Evolutionary conservation across 768 basidiomycete species (phyloP).

Genomic region (Mycena alexandri): DNA sequence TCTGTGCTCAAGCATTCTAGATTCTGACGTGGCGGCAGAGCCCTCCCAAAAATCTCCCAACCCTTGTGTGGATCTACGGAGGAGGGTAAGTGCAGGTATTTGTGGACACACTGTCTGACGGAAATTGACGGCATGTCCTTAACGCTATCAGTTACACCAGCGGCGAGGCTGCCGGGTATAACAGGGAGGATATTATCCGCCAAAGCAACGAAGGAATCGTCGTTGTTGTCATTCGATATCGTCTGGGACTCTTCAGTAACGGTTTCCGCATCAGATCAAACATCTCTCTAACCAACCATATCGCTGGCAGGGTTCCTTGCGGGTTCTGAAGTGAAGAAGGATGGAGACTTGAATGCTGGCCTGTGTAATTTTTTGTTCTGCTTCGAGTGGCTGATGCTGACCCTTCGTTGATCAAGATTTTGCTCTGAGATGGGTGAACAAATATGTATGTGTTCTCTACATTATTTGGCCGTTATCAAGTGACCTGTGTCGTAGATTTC

Average conservation of each 20-base stretch:
- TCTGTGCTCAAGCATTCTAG: no score
- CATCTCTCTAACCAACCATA: neutral
- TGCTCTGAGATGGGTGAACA: conserved; percentile 49
- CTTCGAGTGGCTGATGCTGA: conserved; percentile 7
- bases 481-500: conserved; percentile 30
- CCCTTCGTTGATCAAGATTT: conserved; percentile 45
- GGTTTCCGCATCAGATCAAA: neutral
- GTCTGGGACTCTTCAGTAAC: conserved; percentile 52
- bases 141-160: no score
- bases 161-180: no score
- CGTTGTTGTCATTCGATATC: conserved; percentile 52
- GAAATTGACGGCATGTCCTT: no score
- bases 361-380: conserved; percentile 32
- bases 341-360: conserved; percentile 44
- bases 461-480: neutral
- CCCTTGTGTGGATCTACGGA: conserved; percentile 61
- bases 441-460: conserved; percentile 36
- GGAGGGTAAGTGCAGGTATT: conserved; percentile 37
- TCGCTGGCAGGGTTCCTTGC: conserved; percentile 50
- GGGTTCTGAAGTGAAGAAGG: conserved; percentile 43
- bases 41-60: conserved; percentile 47
- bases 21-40: no score
- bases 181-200: conserved; percentile 53
- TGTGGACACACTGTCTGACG: neutral
- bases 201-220: conserved; percentile 45